phyloP scores from a whole-genome alignment of 805 yeast genomes.

The Zygoascus ofunaensis region DNA sequence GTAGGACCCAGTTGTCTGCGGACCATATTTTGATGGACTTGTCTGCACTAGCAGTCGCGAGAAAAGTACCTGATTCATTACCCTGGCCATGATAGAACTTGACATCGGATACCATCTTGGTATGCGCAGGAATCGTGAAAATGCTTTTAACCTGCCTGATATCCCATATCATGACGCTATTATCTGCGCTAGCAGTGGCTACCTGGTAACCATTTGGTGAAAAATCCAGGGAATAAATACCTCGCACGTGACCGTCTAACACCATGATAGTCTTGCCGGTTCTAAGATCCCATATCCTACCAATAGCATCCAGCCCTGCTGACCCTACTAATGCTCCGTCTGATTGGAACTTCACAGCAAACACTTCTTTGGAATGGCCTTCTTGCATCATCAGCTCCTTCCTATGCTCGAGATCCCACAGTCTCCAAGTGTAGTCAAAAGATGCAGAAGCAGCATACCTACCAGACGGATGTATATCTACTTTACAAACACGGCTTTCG shows the following conservation, averaged over 20 bases:
- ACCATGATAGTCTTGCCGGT: conserved; percentile 56
- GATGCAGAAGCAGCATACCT: conserved; percentile 59
- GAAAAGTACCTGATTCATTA: conserved; percentile 34
- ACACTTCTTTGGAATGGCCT: conserved; percentile 75
- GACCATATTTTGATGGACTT: conserved; percentile 53
- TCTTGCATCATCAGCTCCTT: conserved; percentile 60
- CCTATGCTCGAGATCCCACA: conserved; percentile 61
- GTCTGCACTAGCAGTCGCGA: conserved; percentile 66
- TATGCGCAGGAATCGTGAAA: conserved; percentile 63
- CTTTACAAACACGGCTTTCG: conserved; percentile 47
- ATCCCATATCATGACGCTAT: conserved; percentile 79
- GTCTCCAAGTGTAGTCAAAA: conserved; percentile 76
- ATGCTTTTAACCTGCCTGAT: conserved; percentile 42
- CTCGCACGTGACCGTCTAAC: conserved; percentile 60
- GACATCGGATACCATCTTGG: conserved; percentile 58
- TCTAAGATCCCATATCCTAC: conserved; percentile 78
- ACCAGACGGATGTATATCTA: conserved; percentile 59
- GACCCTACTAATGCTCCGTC: conserved; percentile 73
- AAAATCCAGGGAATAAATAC: conserved; percentile 66
- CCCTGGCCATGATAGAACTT: conserved; percentile 34
- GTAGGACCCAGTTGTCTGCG: conserved; percentile 58
- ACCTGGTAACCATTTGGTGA: conserved; percentile 63
- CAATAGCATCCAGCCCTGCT: conserved; percentile 70
- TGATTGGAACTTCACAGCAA: conserved; percentile 47
- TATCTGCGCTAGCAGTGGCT: conserved; percentile 81